Evolutionary conservation across 345 rosid genomes (phyloP), one percentile per base, ranked within the genome.

Genomic region (Barbarea vulgaris): DNA sequence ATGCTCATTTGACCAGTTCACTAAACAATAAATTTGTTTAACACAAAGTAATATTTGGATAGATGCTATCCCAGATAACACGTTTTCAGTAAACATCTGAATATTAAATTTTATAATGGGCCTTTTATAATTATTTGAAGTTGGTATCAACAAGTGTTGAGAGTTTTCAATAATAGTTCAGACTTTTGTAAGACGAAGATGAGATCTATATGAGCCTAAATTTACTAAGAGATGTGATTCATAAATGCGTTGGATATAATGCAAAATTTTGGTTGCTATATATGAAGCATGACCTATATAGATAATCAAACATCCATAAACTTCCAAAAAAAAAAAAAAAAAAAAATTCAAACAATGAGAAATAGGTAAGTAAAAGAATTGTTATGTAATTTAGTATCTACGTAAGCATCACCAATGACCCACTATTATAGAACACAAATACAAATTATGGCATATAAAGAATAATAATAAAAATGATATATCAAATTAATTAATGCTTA

Each of bases 51-150:
- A 39, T 33, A 27, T 60, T 34, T 59, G 19, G 19, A 67, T 4
- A 28, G 7, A 33, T 47, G 58, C 27, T 50, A 69, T 53, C 11
- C 18, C 24, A 19, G 50, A 54, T 1, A 12, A 77, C 30, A 17
- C n/a, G 52, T 18, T 53, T 31, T 17, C 61, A 41, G 37, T 73
- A 27, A 56, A 66, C 52, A 56, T 61, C 11, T 2, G 24, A 42
- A 21, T 37, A 37, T 11, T 37, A 19, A 13, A 19, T 3, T 48
- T 12, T 13, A 14, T 27, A 6, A 34, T 27, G 11, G n/a, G n/a
- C n/a, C n/a, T n/a, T n/a, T n/a, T n/a, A n/a, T n/a, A n/a, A n/a
- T n/a, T n/a, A 3, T 28, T 46, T 28, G 36, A 3, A 4, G 4
- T 55, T 67, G 18, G 2, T 6, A 51, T 31, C 31, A 50, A 9